Conservation (phyloP, 768 basidiomycete species). For the Arthromyces matolae region DNA sequence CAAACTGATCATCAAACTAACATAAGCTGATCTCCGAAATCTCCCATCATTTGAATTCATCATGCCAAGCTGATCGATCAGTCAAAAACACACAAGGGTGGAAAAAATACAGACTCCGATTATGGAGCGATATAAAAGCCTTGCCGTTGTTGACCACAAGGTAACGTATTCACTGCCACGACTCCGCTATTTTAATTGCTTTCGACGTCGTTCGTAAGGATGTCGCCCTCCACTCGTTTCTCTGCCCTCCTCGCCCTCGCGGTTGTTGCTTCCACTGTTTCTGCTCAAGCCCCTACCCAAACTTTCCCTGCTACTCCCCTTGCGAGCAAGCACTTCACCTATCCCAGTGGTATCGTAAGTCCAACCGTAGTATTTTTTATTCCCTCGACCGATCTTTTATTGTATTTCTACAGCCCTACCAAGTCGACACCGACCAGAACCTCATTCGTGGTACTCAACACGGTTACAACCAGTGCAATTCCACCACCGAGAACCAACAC, state of each 20-base stretch:
- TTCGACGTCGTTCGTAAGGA: constrained; percentile 18
- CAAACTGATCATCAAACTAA: background rate
- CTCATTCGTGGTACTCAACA: constrained; percentile 40
- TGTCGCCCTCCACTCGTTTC: constrained; percentile 46
- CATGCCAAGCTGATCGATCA: constrained; percentile 7
- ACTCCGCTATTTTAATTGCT: background rate
- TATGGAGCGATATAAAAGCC: constrained; percentile 8
- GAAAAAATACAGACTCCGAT: constrained; percentile 15
- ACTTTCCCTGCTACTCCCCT: constrained; percentile 46
- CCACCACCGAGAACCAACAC: constrained; percentile 54
- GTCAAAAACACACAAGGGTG: background rate
- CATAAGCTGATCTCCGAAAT: constrained; percentile 1
- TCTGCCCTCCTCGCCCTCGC: constrained; percentile 25
- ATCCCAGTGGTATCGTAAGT: constrained; percentile 42
- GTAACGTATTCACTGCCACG: constrained; percentile 5
- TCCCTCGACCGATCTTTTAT: background rate
- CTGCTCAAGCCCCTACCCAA: constrained; percentile 23
- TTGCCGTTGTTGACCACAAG: constrained; percentile 1
- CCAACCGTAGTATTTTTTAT: background rate
- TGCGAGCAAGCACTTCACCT: constrained; percentile 41
- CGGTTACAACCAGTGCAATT: constrained; percentile 69
- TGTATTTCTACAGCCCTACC: constrained; percentile 28
- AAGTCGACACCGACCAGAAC: constrained; percentile 33
- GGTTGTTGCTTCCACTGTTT: constrained; percentile 22
- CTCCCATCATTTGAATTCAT: too few species aligned